Base-by-base conservation (phyloP, 345 rosid genomes). In the Lagerstroemia speciosa region DNA sequence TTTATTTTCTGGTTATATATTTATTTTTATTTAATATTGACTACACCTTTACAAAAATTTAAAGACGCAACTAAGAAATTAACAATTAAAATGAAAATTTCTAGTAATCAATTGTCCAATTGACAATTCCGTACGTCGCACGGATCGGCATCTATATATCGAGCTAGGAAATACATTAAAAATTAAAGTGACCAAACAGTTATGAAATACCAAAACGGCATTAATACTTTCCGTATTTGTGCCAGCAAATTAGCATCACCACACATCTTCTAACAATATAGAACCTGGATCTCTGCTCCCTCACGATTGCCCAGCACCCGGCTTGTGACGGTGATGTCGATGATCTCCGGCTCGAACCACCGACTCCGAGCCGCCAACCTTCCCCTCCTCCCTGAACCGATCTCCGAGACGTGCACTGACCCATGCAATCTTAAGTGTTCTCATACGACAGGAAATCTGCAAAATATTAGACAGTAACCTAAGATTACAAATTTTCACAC, bases 181-280 rank as follows among this genome's bases (percentile, higher is more conserved):
- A n/a, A n/a, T n/a, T n/a, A n/a, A n/a, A n/a, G n/a, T n/a, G n/a
- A n/a, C n/a, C n/a, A n/a, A n/a, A n/a, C n/a, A n/a, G n/a, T n/a
- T n/a, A n/a, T n/a, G n/a, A n/a, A n/a, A n/a, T n/a, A n/a, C n/a
- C 11, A 24, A 69, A 37, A 27, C 45, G 40, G 72, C 45, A 33
- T 76, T 52, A 82, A 61, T 69, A 74, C 69, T 79, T 76, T 78
- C 81, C 83, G 72, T 87, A 82, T 78, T 83, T 87, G 68, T 78
- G 89, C 89, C 85, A 87, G 62, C 87, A 85, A 30, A 87, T 77
- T 45, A 87, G 73, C 83, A 85, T 87, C 55, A 77, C 67, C 62
- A 78, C 53, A 69, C 90, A 87, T 74, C 83, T 81, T 67, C 83
- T 78, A 7, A 81, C 85, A 32, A 85, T 74, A 65, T 85, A 76